Conservation (phyloP, 306 rosid species). For the Senna tora region DNA sequence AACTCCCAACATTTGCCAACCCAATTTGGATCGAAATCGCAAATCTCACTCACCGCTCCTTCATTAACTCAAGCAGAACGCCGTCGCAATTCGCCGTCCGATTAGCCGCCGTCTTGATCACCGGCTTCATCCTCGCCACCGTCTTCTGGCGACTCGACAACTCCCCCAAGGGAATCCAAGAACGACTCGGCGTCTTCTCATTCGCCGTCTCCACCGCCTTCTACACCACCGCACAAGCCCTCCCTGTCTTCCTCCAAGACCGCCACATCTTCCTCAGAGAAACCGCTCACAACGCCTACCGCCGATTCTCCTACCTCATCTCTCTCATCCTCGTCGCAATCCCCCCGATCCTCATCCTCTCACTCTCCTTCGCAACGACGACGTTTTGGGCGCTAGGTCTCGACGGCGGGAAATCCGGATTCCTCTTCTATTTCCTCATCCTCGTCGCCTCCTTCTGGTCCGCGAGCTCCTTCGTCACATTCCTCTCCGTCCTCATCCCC, state of each 20-base stretch:
- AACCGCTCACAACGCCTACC: slow-evolving; percentile 65
- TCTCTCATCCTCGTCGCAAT: slow-evolving; percentile 50
- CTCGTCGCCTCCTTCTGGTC: slow-evolving; percentile 1
- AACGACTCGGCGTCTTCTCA: not conserved
- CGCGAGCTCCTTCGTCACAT: slow-evolving; percentile 12
- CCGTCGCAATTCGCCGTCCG: slow-evolving; percentile 65
- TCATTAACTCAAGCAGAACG: slow-evolving; percentile 13
- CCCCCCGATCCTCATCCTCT: slow-evolving; percentile 51
- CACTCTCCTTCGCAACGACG: slow-evolving; percentile 49
- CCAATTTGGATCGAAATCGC: not conserved
- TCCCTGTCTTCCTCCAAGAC: slow-evolving; percentile 71
- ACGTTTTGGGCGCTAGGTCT: slow-evolving; percentile 79
- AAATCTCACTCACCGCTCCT: not conserved
- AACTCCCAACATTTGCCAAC: not conserved
- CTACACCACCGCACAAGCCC: slow-evolving; percentile 54
- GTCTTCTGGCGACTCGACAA: slow-evolving; percentile 7
- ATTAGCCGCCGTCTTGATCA: slow-evolving; percentile 56
- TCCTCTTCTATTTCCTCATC: slow-evolving; percentile 7
- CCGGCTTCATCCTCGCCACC: slow-evolving; percentile 56
- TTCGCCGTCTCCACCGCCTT: slow-evolving; percentile 15
- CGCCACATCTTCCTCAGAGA: slow-evolving; percentile 75
- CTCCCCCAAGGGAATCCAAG: not conserved
- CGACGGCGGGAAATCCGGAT: slow-evolving; percentile 40
- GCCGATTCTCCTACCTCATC: slow-evolving; percentile 64
- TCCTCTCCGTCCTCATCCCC: not conserved